phyloP scores from a whole-genome alignment of 2,329 filamentous ascomycete species.

The Magnaporthiopsis incrustans region DNA sequence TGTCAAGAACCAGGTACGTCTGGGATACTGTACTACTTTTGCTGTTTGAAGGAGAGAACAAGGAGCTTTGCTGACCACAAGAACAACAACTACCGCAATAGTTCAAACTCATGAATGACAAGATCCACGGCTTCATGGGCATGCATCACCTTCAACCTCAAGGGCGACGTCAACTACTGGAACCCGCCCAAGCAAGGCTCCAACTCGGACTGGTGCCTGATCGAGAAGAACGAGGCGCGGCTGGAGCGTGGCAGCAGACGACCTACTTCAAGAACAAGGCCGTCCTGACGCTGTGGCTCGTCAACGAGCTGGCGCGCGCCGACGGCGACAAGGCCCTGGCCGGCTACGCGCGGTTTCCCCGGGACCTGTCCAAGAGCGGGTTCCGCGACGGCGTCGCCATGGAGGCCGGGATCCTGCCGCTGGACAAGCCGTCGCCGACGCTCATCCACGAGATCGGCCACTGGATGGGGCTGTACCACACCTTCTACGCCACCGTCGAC shows the following conservation, averaged over 20 bases:
- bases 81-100: too few relatives aligned
- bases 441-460: constrained; percentile 36
- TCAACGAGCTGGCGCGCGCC: not conserved
- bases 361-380: not conserved
- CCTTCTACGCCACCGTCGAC: constrained; percentile 22
- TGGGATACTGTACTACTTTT: not conserved
- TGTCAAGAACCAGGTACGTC: not conserved
- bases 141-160: constrained; percentile 1
- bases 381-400: constrained; percentile 4
- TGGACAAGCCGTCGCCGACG: constrained; percentile 8
- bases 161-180: not conserved
- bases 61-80: not conserved
- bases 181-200: not conserved
- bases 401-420: not conserved
- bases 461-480: constrained; percentile 41
- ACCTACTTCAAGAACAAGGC: not conserved
- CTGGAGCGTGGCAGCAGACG: not conserved
- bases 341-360: not conserved
- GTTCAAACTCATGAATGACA: not conserved
- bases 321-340: not conserved
- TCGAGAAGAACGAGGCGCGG: not conserved
- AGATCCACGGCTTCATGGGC: not conserved
- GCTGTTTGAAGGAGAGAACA: not conserved
- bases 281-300: not conserved
- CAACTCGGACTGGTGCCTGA: not conserved